Base-by-base conservation (phyloP, 179 eudicot species). In the Corrigiola litoralis region DNA sequence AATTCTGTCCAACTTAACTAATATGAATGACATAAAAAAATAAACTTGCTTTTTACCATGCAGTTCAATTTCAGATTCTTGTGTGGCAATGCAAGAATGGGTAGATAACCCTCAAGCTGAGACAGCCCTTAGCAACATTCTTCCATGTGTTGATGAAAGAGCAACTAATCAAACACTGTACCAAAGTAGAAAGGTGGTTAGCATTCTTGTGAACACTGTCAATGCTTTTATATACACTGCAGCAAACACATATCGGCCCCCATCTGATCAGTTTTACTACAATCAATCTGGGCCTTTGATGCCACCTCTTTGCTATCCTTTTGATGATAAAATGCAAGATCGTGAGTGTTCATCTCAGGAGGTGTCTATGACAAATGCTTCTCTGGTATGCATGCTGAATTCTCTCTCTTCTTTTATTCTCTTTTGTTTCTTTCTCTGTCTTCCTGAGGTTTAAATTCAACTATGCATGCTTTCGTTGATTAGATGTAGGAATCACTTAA, bases 11-110 rank as follows among this genome's bases (percentile, higher is more conserved):
- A 20, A 28, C 51, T 44, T 29, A 18, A n/a, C n/a, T n/a, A n/a
- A n/a, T n/a, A n/a, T n/a, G n/a, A n/a, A n/a, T n/a, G n/a, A n/a
- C n/a, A n/a, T n/a, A n/a, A n/a, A 18, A 9, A 25, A 48, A 51
- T 47, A 24, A 58, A 60, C 48, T 50, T 55, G n/a, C 6, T 27
- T 53, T 61, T 18, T 70, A 62, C 73, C 41, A 28, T 78, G 46
- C 77, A 90, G 95, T 75, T 80, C 87, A 56, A 83, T 90, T 63
- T 72, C 86, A 1, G 97, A 94, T 72, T 87, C 97, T 8, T 94
- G 99, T 59, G 73, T 85, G 79, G 96, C 99, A 38, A 90, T 90
- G 97, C 88, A 84, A 83, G 97, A 94, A 68, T 94, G 99, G 99
- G 94, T 80, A 6, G 94, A 87, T 54, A 86, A 94, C 75, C 87